A percentile compares a stretch with the other conserved stretches of the same genome.
phyloP scores from a whole-genome alignment of 257 asterid genomes.

The Anisodus acutangulus region DNA sequence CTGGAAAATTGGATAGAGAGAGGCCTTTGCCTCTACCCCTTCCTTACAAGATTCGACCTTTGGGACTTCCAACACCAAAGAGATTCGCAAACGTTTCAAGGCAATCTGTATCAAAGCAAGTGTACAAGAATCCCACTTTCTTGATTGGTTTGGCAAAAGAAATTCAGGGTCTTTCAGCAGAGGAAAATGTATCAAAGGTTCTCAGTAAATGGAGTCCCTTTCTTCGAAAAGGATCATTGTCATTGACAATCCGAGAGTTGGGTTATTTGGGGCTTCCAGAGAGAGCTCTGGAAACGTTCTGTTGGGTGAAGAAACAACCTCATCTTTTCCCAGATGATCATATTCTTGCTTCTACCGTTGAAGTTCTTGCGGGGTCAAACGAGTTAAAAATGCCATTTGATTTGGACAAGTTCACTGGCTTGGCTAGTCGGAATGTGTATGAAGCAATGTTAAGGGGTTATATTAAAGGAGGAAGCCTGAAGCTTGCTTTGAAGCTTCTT shows the following conservation, averaged over 20 bases:
- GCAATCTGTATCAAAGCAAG: constrained; percentile 57
- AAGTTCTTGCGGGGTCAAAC: constrained; percentile 70
- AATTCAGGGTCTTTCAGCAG: constrained; percentile 58
- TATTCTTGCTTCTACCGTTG: constrained; percentile 78
- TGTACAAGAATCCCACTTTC: constrained; percentile 80
- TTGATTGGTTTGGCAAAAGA: constrained; percentile 78
- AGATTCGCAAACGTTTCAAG: constrained; percentile 47
- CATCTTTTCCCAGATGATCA: constrained; percentile 83
- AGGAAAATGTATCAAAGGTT: constrained; percentile 60
- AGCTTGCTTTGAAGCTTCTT: constrained; percentile 67
- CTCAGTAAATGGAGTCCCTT: constrained; percentile 64
- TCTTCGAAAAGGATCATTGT: constrained; percentile 80
- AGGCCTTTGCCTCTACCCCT: constrained; percentile 73
- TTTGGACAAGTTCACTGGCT: constrained; percentile 52
- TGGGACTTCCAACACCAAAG: constrained; percentile 68
- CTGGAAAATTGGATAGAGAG: constrained; percentile 62
- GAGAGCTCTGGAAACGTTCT: constrained; percentile 67
- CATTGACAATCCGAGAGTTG: constrained; percentile 71
- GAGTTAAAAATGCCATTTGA: constrained; percentile 70
- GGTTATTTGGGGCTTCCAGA: constrained; percentile 78
- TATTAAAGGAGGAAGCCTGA: constrained; percentile 67
- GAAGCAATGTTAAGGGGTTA: constrained; percentile 78
- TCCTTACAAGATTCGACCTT: constrained; percentile 71
- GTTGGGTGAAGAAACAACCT: constrained; percentile 76
- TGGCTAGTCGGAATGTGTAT: constrained; percentile 64